phyloP scores from a whole-genome alignment of 1,139 yeast genomes.

The Candida pseudoviswanathii region DNA sequence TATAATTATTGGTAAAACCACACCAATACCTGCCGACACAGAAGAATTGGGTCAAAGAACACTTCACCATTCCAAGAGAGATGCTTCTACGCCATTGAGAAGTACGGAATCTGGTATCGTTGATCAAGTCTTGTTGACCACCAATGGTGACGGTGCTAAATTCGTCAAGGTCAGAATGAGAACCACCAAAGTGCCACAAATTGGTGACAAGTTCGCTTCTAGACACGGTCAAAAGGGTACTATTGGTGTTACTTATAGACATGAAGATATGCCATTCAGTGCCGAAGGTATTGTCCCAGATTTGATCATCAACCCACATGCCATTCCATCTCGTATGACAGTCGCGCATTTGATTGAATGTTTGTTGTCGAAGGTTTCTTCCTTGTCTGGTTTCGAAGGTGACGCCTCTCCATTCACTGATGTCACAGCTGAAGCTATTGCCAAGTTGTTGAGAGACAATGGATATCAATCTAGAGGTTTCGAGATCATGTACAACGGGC shows the following conservation, averaged over 20 bases:
- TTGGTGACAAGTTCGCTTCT: slow-evolving; percentile 98
- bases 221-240: slow-evolving; percentile 99
- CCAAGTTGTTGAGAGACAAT: slow-evolving; percentile 86
- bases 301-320: slow-evolving; percentile 96
- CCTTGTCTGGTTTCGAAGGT: slow-evolving; percentile 95
- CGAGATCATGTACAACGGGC: slow-evolving; percentile 98
- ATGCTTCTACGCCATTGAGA: slow-evolving; percentile 96
- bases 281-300: slow-evolving; percentile 97
- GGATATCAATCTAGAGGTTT: slow-evolving; percentile 98
- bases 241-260: slow-evolving; percentile 97
- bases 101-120: slow-evolving; percentile 98
- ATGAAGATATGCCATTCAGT: slow-evolving; percentile 99
- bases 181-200: slow-evolving; percentile 97
- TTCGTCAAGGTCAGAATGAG: slow-evolving; percentile 98
- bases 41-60: slow-evolving; percentile 99
- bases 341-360: slow-evolving; percentile 99
- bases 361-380: slow-evolving; percentile 90
- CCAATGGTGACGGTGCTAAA: slow-evolving; percentile 96
- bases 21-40: slow-evolving; percentile 97
- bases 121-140: slow-evolving; percentile 93
- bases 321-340: slow-evolving; percentile 99
- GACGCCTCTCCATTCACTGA: slow-evolving; percentile 99
- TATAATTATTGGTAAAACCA: slow-evolving; percentile 96
- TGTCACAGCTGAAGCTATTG: slow-evolving; percentile 95
- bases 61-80: slow-evolving; percentile 96